These are phyloP conservation scores for Phaseolus lunatus DNA, from an alignment of 306 rosid species.

Conservation along the genomic window DNA sequence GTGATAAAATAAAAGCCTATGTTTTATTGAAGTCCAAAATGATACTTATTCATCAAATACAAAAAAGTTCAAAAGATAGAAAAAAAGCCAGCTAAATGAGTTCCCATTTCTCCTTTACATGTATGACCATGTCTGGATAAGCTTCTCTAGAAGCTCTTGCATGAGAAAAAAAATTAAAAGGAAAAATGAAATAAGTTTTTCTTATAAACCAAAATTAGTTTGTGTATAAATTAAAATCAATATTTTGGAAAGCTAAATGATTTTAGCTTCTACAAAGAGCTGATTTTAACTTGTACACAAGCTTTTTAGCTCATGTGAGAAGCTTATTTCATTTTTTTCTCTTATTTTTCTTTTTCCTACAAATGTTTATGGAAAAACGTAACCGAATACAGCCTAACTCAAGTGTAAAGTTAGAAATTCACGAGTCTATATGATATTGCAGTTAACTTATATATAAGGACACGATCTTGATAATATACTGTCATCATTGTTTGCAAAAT, in stretches of 20 bases:
- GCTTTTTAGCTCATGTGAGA: neutral
- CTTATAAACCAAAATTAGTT: too few species aligned
- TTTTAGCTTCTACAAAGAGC: neutral
- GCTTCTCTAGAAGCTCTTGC: too few species aligned
- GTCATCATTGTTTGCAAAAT: conserved; percentile 35
- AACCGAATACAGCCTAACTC: neutral
- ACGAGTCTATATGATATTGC: conserved; percentile 5
- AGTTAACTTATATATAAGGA: conserved; percentile 26
- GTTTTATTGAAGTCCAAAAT: conserved; percentile 34
- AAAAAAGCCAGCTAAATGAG: conserved; percentile 35
- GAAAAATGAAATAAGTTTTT: too few species aligned
- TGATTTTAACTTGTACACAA: neutral
- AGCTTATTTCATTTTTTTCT: neutral
- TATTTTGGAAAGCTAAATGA: too few species aligned
- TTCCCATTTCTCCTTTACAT: conserved; percentile 36
- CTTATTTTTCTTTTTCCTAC: too few species aligned
- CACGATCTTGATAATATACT: conserved; percentile 27
- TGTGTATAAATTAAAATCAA: too few species aligned
- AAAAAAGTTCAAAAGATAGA: conserved; percentile 13
- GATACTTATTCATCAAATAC: conserved; percentile 27
- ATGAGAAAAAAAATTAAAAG: too few species aligned
- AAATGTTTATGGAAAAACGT: too few species aligned
- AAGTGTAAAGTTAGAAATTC: conserved; percentile 27
- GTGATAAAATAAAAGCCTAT: conserved; percentile 33
- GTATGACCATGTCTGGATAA: neutral